Percentiles rank a stretch among this genome's conserved stretches.
Evolutionary conservation across 176 grass and related monocot species (phyloP).

Genomic region (Thinopyrum elongatum): DNA sequence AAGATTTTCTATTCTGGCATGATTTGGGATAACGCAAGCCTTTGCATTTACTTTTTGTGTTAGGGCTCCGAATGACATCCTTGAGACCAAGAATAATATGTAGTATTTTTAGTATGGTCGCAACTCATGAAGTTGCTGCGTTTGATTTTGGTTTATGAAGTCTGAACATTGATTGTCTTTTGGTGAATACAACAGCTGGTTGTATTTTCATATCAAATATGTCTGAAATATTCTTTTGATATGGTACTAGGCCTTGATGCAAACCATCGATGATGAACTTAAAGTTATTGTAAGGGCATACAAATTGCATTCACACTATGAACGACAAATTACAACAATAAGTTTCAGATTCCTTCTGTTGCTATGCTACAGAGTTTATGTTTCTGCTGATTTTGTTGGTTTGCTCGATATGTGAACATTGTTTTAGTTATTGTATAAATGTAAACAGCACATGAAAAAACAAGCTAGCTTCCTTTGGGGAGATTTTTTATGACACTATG

Average conservation of each 20-base stretch:
- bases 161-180: background rate
- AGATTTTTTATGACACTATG: no score
- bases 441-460: background rate
- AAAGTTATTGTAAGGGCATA: slow-evolving; percentile 62
- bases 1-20: no score
- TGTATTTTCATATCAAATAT: background rate
- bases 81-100: no score
- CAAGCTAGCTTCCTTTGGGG: no score
- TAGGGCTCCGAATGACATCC: no score
- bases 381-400: background rate
- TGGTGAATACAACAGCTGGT: background rate
- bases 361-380: background rate
- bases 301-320: no score
- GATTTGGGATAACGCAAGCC: no score
- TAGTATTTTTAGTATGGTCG: no score
- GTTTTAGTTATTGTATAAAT: background rate
- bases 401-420: background rate
- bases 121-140: background rate
- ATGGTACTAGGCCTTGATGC: slow-evolving; percentile 50
- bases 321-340: slow-evolving; percentile 76
- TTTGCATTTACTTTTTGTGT: no score
- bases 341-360: background rate
- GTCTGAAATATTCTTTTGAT: slow-evolving; percentile 31
- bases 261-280: slow-evolving; percentile 74
- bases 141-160: background rate